Base-by-base conservation (phyloP, 1,284 basidiomycete species). In the Singerocomus rubriflavus region DNA sequence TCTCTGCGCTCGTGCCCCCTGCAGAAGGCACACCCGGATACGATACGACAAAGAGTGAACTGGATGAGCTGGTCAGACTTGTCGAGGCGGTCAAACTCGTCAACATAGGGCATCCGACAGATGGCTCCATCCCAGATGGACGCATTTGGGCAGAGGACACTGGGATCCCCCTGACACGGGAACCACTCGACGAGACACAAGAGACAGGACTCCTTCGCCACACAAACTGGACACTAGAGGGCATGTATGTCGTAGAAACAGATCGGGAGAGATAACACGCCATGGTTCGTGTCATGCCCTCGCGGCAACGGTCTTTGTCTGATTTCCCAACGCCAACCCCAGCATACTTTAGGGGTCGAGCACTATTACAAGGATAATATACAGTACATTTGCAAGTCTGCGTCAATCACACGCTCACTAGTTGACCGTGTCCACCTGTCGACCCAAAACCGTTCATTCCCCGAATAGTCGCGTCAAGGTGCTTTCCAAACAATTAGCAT, bases 371-470 rank as follows among this genome's bases (percentile, higher is more conserved):
- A 12, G 12, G 26, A 17, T 40, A 40, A 35, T 16, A 48, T 48
- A 56, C 43, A 17, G 37, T 50, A 53, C 35, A 33, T 11, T 17
- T 21, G 1, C 21, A 38, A 27, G 32, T n/a, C 10, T 16, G 13
- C 9, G 35, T 31, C 25, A n/a, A 43, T 62, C 44, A 55, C 11
- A 46, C 26, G 17, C 30, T 51, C 12, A 10, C 72, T 36, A 87
- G 68, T 10, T 70, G 66, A 7, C 55, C 71, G 62, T 89, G 85
- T 10, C 88, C 88, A n/a, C 95, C 96, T 2, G 95, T 98, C 2
- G 94, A 98, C 0, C 95, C 96, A 60, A 97, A 98, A 0, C 94
- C 96, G 37, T 85, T 87, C n/a, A 76, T 77, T 11, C 95, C 96
- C 29, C 96, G 84, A 16, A 81, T 64, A 0, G 96, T 98, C 53